Conservation (phyloP, 345 rosid genomes). For the Garcia nutans region DNA sequence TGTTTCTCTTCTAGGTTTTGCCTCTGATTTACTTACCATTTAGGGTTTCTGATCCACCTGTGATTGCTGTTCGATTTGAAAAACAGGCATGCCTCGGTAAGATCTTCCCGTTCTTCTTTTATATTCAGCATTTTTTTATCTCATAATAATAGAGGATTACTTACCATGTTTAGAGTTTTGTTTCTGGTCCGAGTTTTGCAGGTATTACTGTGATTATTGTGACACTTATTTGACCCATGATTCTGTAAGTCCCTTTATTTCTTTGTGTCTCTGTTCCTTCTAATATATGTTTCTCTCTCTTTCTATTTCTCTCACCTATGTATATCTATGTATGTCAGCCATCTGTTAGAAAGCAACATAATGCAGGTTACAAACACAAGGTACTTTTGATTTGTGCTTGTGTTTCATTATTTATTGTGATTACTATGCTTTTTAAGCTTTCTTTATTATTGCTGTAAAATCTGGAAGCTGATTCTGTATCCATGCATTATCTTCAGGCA, state of each 20-base stretch:
- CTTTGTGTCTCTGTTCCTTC: background rate
- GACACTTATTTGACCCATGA: slow-evolving; percentile 98
- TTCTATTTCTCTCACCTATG: too few relatives aligned
- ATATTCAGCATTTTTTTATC: background rate
- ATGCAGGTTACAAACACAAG: slow-evolving; percentile 99
- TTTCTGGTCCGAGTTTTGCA: slow-evolving; percentile 27
- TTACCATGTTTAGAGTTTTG: background rate
- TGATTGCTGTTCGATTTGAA: background rate
- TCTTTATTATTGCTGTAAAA: background rate
- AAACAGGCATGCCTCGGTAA: slow-evolving; percentile 21
- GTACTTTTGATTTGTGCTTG: slow-evolving; percentile 32
- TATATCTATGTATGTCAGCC: slow-evolving; percentile 52
- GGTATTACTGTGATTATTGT: slow-evolving; percentile 98
- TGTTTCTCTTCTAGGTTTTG: background rate
- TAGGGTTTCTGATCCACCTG: too few relatives aligned
- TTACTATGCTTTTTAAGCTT: background rate
- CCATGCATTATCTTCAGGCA: slow-evolving; percentile 46
- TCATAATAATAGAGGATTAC: background rate
- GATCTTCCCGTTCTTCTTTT: background rate
- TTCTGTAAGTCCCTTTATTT: slow-evolving; percentile 50
- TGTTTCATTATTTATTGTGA: background rate
- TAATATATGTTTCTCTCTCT: too few relatives aligned
- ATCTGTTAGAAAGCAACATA: slow-evolving; percentile 97
- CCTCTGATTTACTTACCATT: too few relatives aligned
- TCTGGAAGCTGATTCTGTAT: background rate